Evolutionary conservation across 2,329 filamentous ascomycete species (phyloP).

Genomic region (Blastomyces emzantsi): DNA sequence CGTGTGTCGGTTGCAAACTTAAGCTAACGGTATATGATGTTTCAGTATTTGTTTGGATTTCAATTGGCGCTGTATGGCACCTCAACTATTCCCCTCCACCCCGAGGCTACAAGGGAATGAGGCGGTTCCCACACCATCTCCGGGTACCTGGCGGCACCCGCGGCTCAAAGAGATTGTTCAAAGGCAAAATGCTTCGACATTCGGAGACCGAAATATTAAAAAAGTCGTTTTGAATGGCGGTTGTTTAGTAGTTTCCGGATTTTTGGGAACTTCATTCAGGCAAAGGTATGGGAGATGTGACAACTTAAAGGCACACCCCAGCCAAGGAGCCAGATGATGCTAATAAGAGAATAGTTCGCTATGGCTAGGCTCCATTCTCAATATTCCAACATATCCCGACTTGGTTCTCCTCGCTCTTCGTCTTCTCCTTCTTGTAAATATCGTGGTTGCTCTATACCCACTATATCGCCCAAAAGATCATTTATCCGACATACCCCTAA

Average conservation of each 20-base stretch:
- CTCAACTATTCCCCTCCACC: constrained; percentile 34
- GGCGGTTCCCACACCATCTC: constrained; percentile 27
- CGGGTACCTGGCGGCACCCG: constrained; percentile 87
- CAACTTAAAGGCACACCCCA: neutral
- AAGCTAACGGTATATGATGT: neutral
- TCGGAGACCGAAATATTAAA: constrained; percentile 66
- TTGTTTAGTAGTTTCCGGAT: constrained; percentile 44
- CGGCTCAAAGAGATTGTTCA: constrained; percentile 76
- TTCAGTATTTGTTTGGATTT: neutral
- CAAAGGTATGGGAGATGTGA: constrained; percentile 25
- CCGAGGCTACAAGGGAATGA: constrained; percentile 27
- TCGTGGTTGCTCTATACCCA: constrained; percentile 60
- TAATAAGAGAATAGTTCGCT: constrained; percentile 26
- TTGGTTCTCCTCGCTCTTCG: constrained; percentile 48
- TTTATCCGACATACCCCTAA: constrained; percentile 81
- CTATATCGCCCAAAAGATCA: constrained; percentile 65
- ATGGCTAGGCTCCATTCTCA: constrained; percentile 28
- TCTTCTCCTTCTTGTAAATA: constrained; percentile 59
- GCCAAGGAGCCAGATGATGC: neutral
- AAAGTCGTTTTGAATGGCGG: constrained; percentile 59
- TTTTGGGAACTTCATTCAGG: constrained; percentile 34
- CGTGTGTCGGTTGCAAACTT: neutral
- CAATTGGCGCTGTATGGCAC: constrained; percentile 23
- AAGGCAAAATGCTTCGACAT: constrained; percentile 67
- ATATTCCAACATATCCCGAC: constrained; percentile 36